phyloP scores from a whole-genome alignment of 1,139 yeast species.

The Yamadazyma oceani region DNA sequence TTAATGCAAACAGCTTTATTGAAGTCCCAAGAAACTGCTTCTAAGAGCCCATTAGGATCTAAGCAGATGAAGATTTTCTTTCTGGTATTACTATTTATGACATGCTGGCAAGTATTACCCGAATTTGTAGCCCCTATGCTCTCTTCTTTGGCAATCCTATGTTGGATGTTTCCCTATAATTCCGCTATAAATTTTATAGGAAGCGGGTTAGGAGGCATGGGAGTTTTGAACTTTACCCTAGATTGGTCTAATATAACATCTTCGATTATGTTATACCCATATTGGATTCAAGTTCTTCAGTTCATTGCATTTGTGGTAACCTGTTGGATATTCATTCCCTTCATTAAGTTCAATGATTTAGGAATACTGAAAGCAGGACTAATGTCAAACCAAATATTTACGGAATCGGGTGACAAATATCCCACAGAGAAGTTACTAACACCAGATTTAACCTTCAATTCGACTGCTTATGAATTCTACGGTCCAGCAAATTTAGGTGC shows the following conservation, averaged over 20 bases:
- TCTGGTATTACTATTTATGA: slow-evolving; percentile 27
- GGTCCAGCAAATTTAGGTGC: slow-evolving; percentile 46
- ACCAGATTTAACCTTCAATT: slow-evolving; percentile 30
- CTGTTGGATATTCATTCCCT: slow-evolving; percentile 45
- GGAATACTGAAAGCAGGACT: slow-evolving; percentile 30
- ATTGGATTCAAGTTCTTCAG: slow-evolving; percentile 45
- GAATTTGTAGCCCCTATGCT: slow-evolving; percentile 43
- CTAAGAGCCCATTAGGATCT: slow-evolving; percentile 15
- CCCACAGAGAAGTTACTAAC: slow-evolving; percentile 38
- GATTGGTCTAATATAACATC: slow-evolving; percentile 51
- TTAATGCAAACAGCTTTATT: slow-evolving; percentile 47
- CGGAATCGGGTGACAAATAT: slow-evolving; percentile 30
- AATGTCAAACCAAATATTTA: slow-evolving; percentile 41
- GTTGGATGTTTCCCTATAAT: slow-evolving; percentile 45
- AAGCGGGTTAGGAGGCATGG: slow-evolving; percentile 48
- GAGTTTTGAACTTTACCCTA: slow-evolving; percentile 39
- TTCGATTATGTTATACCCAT: slow-evolving; percentile 42
- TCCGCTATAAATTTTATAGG: slow-evolving; percentile 39
- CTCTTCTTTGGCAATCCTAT: slow-evolving; percentile 41
- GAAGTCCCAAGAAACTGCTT: slow-evolving; percentile 26
- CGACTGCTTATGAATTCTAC: slow-evolving; percentile 36
- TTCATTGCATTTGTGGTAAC: slow-evolving; percentile 40
- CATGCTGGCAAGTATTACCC: slow-evolving; percentile 45
- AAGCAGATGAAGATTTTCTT: slow-evolving; percentile 37
- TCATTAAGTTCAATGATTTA: slow-evolving; percentile 36